Base-by-base conservation (phyloP, 768 basidiomycete genomes). In the Amanita rimosa region DNA sequence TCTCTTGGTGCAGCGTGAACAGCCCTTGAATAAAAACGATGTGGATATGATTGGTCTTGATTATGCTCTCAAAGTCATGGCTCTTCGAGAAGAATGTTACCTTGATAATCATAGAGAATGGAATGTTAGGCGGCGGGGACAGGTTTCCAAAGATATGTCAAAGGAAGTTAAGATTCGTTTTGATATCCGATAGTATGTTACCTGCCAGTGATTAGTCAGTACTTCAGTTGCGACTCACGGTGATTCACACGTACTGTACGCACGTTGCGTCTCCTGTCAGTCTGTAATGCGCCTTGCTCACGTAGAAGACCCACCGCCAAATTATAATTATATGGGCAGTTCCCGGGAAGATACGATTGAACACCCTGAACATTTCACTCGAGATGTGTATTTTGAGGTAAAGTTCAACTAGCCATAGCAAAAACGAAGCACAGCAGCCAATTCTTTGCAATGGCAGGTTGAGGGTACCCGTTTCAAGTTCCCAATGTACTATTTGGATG, bases 1-100 rank as follows among this genome's bases (percentile, higher is more conserved):
- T 9, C 27, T 49, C 3, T 50, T 66, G 9, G 54, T 56, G 1
- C 46, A 53, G 16, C 55, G 60, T 8, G 44, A 53, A 4, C 56
- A 61, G 37, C 57, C 60, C 13, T 51, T 65, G 26, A 46, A 36
- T 24, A 34, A 57, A 2, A 44, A 51, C 7, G 66, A 67, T 11
- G 53, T 47, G 4, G 46, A 35, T 0, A 49, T 36, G n/a, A 38
- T 68, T 9, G 48, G 48, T n/a, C 14, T 49, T 8, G 48, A 49
- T 17, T 29, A 21, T 42, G 48, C 48, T 8, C 39, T 49, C 17
- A 42, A 49, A 11, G 22, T 49, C 24, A 43, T 43, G 39, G 13
- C 29, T 10, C 29, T 40, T 21, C 48, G 48, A n/a, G 48, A 49
- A 29, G 38, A 33, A 8, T 49, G 48, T 41, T 8, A 2, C 13